Evolutionary conservation across 371 early-diverging fungal species (phyloP).

Genomic region (Fennellomyces sp.): DNA sequence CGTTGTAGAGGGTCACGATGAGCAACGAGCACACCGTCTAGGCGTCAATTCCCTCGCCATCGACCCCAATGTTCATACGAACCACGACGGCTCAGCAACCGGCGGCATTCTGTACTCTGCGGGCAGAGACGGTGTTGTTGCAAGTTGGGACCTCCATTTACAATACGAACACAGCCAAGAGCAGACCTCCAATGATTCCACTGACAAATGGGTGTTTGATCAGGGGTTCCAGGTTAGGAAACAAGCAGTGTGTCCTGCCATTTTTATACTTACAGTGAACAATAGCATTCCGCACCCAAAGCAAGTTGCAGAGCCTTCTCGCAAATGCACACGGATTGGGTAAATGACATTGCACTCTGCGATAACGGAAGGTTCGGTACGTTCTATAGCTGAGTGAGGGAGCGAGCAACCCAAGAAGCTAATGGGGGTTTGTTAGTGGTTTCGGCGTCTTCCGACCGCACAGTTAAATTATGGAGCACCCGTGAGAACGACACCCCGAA

Average conservation of each 20-base stretch:
- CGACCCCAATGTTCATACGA: slow-evolving; percentile 36
- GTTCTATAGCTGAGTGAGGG: not conserved
- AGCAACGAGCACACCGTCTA: slow-evolving; percentile 62
- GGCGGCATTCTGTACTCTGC: slow-evolving; percentile 86
- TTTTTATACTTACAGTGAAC: not conserved
- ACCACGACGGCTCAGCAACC: slow-evolving; percentile 14
- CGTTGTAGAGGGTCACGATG: slow-evolving; percentile 56
- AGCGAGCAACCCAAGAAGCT: not conserved
- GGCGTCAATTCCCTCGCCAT: slow-evolving; percentile 81
- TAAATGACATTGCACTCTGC: slow-evolving; percentile 88
- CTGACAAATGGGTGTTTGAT: slow-evolving; percentile 17
- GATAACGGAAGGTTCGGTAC: slow-evolving; percentile 37
- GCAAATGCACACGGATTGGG: slow-evolving; percentile 94
- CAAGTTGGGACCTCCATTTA: slow-evolving; percentile 83
- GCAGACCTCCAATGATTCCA: not conserved
- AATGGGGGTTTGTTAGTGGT: slow-evolving; percentile 56
- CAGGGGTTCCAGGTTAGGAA: slow-evolving; percentile 8
- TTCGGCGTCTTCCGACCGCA: slow-evolving; percentile 91
- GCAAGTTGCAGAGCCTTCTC: slow-evolving; percentile 70
- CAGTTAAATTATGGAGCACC: slow-evolving; percentile 78
- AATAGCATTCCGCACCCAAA: slow-evolving; percentile 5
- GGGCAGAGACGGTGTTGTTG: slow-evolving; percentile 88
- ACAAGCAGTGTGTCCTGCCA: not conserved
- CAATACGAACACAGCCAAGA: not conserved
- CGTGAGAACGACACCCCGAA: slow-evolving; percentile 53